Evolutionary conservation across 2,329 filamentous ascomycete species (phyloP).

Genomic region (Aspergillus sp.): DNA sequence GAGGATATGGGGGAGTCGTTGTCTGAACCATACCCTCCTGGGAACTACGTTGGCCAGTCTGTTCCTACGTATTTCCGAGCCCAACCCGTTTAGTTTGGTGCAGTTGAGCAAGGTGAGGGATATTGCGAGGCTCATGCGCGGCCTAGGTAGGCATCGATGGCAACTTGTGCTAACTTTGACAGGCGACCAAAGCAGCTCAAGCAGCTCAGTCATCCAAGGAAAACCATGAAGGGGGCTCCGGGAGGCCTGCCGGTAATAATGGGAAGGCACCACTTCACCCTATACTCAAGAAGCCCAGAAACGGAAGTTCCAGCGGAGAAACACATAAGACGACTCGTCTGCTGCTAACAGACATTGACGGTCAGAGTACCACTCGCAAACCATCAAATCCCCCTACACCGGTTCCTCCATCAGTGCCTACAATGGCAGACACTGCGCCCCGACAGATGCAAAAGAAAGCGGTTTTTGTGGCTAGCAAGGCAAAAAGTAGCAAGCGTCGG

Average conservation of each 20-base stretch:
- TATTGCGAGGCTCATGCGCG: neutral
- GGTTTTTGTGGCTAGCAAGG: constrained; percentile 31
- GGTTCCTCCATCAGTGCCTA: constrained; percentile 13
- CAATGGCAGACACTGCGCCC: constrained; percentile 6
- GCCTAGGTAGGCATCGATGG: neutral
- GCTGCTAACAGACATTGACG: constrained; percentile 29
- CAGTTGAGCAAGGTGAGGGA: constrained; percentile 19
- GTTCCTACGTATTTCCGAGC: constrained; percentile 48
- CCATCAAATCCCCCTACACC: constrained; percentile 29
- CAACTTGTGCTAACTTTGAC: neutral
- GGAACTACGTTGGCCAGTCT: constrained; percentile 45
- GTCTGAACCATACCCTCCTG: constrained; percentile 39
- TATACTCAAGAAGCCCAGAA: constrained; percentile 44
- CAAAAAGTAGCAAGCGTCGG: constrained; percentile 31
- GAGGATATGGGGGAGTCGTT: constrained; percentile 52
- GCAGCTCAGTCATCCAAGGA: neutral
- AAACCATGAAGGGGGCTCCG: neutral
- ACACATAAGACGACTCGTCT: constrained; percentile 35
- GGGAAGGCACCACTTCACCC: constrained; percentile 30
- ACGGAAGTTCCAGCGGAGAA: constrained; percentile 25
- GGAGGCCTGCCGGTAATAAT: neutral
- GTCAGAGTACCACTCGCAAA: constrained; percentile 29
- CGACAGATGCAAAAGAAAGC: constrained; percentile 32
- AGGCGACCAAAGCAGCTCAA: constrained; percentile 1
- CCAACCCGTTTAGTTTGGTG: constrained; percentile 25